Evolutionary conservation across 768 basidiomycete genomes (phyloP).

Genomic region (Gyrodon lividus): DNA sequence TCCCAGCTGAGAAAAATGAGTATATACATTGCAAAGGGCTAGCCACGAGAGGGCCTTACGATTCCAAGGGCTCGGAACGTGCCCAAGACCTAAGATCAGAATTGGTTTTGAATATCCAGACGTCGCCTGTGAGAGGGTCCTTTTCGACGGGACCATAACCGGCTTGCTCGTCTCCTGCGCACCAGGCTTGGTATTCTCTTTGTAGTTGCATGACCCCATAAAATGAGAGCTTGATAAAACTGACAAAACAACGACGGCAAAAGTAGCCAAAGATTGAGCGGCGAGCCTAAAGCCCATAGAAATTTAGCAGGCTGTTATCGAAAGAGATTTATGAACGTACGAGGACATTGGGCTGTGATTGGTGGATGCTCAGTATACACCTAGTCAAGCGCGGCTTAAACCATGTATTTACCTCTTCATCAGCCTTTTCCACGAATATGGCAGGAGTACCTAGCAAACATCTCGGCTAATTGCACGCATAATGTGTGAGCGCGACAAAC

Average conservation of each 20-base stretch:
- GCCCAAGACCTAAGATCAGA: conserved; percentile 68
- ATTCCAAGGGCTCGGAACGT: conserved; percentile 55
- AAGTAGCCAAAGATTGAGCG: conserved; percentile 83
- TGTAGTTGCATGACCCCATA: conserved; percentile 66
- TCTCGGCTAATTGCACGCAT: not conserved
- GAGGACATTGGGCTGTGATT: conserved; percentile 24
- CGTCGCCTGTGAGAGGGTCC: conserved; percentile 51
- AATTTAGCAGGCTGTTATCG: conserved; percentile 6
- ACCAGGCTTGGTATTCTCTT: conserved; percentile 67
- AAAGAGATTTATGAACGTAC: conserved; percentile 17
- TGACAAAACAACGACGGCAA: conserved; percentile 72
- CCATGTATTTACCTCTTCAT: conserved; percentile 47
- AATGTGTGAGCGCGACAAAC: conserved; percentile 17
- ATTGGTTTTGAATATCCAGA: conserved; percentile 56
- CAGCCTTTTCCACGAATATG: conserved; percentile 57
- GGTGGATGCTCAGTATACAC: conserved; percentile 9
- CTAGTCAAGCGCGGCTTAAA: not conserved
- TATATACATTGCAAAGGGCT: not conserved
- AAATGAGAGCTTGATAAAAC: conserved; percentile 75
- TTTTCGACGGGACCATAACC: conserved; percentile 52
- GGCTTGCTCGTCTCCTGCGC: conserved; percentile 43
- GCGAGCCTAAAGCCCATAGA: conserved; percentile 46
- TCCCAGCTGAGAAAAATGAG: conserved; percentile 53
- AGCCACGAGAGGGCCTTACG: conserved; percentile 39
- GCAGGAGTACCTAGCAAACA: conserved; percentile 46